Base-by-base conservation (phyloP, 352 stramenopile species). In the Globisporangium cylindrosporum region DNA sequence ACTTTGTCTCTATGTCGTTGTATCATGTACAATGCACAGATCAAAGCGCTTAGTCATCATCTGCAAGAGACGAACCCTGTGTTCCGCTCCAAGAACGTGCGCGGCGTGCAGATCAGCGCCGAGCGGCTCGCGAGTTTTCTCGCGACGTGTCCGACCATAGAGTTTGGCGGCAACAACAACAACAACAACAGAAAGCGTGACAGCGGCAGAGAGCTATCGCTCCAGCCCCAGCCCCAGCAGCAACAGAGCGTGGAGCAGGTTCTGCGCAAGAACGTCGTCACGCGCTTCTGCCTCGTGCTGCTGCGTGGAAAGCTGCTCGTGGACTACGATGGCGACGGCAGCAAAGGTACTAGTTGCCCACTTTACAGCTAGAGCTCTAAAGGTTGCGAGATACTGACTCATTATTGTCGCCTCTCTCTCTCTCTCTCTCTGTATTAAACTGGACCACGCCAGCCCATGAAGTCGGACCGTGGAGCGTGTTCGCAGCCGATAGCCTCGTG, bases 401-500 rank as follows among this genome's bases (percentile, higher is more conserved):
- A 27, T 15, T 55, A 20, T 20, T 8, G 0, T 14, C 9, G 6
- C 14, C n/a, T 29, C 8, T 20, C 3, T 32, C 18, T 54, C 20
- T 54, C 20, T 54, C 29, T 32, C 29, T 32, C 29, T 32, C 27
- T 32, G 27, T 32, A 32, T 32, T 32, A 41, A 10, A 22, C 8
- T 8, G 32, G 15, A 24, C 1, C 43, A 9, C 41, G 6, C 27
- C 15, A 68, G 66, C 55, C 36, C 72, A 79, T 46, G 72, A 78
- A 54, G 73, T 74, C 15, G 74, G 70, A 2, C 59, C 68, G 3
- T 80, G 74, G 75, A 73, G 54, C 20, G 75, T 80, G 59, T 67
- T 85, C 25, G 77, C 74, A 0, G 66, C 70, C 55, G 75, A 82
- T 51, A 80, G 75, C 56, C 71, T 85, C n/a, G 70, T 81, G 25